Percentiles rank a stretch among this genome's conserved stretches.
phyloP scores from a whole-genome alignment of 495 filamentous ascomycete species.

The Tetracladium marchalianum region DNA sequence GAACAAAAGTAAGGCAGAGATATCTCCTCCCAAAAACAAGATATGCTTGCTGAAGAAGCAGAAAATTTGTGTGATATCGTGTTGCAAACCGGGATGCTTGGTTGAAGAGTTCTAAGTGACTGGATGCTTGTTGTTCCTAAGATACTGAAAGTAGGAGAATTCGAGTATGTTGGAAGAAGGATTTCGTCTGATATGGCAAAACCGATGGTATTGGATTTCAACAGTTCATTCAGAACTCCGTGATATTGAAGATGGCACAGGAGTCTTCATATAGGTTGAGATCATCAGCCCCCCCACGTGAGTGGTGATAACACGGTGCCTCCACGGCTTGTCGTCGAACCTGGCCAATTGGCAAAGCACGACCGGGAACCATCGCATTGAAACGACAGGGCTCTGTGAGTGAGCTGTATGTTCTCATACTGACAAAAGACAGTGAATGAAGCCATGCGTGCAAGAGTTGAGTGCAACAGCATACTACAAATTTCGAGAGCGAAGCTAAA shows the following conservation, averaged over 20 bases:
- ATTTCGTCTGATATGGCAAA: conserved; percentile 2
- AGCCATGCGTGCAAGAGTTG: conserved; percentile 9
- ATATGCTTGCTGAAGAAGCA: neutral
- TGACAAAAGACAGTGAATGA: conserved; percentile 3
- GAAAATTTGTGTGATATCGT: conserved; percentile 10
- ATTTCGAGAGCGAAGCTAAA: conserved; percentile 8
- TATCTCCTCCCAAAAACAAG: neutral
- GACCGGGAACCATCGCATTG: conserved; percentile 9
- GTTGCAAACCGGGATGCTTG: too few relatives aligned
- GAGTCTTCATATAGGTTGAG: conserved; percentile 20
- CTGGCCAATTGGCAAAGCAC: conserved; percentile 11
- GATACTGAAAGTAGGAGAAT: too few relatives aligned
- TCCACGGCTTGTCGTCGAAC: conserved; percentile 9
- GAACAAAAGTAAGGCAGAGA: neutral
- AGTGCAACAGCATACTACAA: conserved; percentile 16
- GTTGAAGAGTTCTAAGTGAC: too few relatives aligned
- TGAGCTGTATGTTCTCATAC: conserved; percentile 5
- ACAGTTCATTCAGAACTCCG: conserved; percentile 5
- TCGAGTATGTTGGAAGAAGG: too few relatives aligned
- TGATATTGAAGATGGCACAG: conserved; percentile 3
- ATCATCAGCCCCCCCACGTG: conserved; percentile 10
- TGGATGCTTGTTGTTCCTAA: too few relatives aligned
- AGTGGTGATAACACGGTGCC: conserved; percentile 9
- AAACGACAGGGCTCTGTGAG: conserved; percentile 17
- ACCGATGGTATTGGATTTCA: conserved; percentile 15